These are phyloP conservation scores for Clarireedia sp. DNA, from an alignment of 2,329 filamentous ascomycete species.

Conservation along the genomic window DNA sequence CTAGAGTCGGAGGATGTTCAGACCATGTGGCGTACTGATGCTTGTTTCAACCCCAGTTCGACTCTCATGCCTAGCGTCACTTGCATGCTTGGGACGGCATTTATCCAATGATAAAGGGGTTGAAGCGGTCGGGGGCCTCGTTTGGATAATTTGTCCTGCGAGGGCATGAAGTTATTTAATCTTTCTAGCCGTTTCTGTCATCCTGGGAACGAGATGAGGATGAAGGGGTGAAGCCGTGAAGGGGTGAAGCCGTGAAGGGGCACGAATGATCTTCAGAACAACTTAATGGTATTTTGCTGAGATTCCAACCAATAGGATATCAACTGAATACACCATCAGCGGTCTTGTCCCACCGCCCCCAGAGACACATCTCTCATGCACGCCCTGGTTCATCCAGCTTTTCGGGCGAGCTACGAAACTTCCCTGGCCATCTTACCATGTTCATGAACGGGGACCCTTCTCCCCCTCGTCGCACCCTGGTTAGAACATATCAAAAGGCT, in stretches of 20 bases:
- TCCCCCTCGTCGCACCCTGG: background rate
- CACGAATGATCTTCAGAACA: background rate
- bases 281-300: background rate
- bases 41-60: background rate
- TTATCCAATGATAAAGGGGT: background rate
- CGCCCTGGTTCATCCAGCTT: slow-evolving; percentile 5
- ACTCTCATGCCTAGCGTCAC: background rate
- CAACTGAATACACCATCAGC: background rate
- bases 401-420: slow-evolving; percentile 4
- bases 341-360: background rate
- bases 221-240: background rate
- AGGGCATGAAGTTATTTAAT: background rate
- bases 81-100: background rate
- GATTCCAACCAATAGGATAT: background rate
- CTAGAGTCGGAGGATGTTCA: background rate
- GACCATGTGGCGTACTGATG: background rate
- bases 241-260: background rate
- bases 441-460: background rate
- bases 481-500: background rate
- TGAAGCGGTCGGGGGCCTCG: background rate
- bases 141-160: background rate
- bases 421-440: background rate
- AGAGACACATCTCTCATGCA: background rate
- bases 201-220: background rate
- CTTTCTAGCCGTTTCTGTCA: background rate